phyloP scores from a whole-genome alignment of 2,329 filamentous ascomycete genomes.

The Calonectria honghensis region DNA sequence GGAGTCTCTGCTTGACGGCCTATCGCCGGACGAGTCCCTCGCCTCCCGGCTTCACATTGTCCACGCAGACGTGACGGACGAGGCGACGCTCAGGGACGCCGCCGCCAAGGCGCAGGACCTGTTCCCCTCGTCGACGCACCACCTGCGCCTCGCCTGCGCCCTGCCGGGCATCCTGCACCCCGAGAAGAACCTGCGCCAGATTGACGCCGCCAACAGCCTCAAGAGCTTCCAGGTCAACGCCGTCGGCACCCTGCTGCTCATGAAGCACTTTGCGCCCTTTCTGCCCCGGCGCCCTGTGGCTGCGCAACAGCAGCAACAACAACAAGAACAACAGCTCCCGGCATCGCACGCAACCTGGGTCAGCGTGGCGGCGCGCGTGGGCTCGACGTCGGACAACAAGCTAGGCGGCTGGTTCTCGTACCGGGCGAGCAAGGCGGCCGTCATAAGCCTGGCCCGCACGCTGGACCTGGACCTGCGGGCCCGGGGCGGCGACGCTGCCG shows the following conservation, averaged over 20 bases:
- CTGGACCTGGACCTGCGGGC: conserved; percentile 80
- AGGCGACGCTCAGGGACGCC: conserved; percentile 77
- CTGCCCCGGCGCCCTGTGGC: conserved; percentile 70
- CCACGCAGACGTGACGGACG: conserved; percentile 72
- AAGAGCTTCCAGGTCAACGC: conserved; percentile 84
- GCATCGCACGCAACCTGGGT: conserved; percentile 76
- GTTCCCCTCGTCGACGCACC: conserved; percentile 71
- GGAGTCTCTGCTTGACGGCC: conserved; percentile 56
- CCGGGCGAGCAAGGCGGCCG: conserved; percentile 83
- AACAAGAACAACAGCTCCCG: conserved; percentile 63
- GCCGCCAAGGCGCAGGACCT: conserved; percentile 68
- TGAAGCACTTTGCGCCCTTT: conserved; percentile 84
- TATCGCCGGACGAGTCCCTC: conserved; percentile 48
- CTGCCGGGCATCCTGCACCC: conserved; percentile 83
- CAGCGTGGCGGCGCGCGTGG: conserved; percentile 87
- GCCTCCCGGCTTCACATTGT: conserved; percentile 63
- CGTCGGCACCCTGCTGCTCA: conserved; percentile 83
- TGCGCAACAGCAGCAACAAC: neutral
- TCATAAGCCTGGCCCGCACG: conserved; percentile 82
- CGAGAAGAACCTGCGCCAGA: conserved; percentile 81
- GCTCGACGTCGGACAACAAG: conserved; percentile 82
- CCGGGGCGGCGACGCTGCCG: conserved; percentile 75
- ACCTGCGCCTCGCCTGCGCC: conserved; percentile 81
- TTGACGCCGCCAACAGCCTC: conserved; percentile 77
- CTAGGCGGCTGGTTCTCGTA: conserved; percentile 90